Evolutionary conservation across 345 rosid genomes (phyloP), one percentile per base, ranked within the genome.

Genomic region (Bretschneidera sinensis): DNA sequence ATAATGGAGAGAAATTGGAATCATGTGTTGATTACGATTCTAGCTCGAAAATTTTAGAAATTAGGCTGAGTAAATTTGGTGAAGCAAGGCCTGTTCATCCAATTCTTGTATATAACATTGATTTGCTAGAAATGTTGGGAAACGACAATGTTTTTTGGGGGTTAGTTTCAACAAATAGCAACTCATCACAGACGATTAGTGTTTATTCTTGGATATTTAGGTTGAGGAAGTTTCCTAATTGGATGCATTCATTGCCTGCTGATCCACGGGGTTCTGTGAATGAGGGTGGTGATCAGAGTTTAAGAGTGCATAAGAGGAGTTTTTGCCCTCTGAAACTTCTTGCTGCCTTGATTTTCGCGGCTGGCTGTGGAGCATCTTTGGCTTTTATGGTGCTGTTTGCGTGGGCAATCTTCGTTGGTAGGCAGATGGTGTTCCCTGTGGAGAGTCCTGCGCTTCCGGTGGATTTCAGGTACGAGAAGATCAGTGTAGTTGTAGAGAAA

Each of bases 11-110:
- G 56, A 74, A 60, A 18, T 34, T 83, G 65, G 77, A 66, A 59
- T 71, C 86, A 1, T 85, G 91, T 86, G 48, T 83, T 39, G 83
- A 80, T 65, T 85, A 78, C 57, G 81, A 80, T 64, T 70, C 80
- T 21, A 71, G 60, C 58, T 78, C 77, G 16, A 83, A 72, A 61
- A 66, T 70, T 55, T 65, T 85, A 45, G 81, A 78, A 64, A 55
- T 82, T 63, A 71, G 86, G 63, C 59, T 85, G 57, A 59, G 81
- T 65, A 69, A 66, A 68, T 73, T 70, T 10, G 52, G 64, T 33
- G 78, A 71, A 4, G 59, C 57, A 3, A 77, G 82, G 50, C 88
- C 86, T 9, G 57, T 39, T 45, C 57, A 57, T 55, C 86, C 88
- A 0, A 5, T 79, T 35, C 56, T 77, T 23, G 69, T 73, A 2